A percentile compares a stretch with the other conserved stretches of the same genome.
phyloP scores from a whole-genome alignment of 2,329 filamentous ascomycete genomes.

The Periconia macrospinosa region DNA sequence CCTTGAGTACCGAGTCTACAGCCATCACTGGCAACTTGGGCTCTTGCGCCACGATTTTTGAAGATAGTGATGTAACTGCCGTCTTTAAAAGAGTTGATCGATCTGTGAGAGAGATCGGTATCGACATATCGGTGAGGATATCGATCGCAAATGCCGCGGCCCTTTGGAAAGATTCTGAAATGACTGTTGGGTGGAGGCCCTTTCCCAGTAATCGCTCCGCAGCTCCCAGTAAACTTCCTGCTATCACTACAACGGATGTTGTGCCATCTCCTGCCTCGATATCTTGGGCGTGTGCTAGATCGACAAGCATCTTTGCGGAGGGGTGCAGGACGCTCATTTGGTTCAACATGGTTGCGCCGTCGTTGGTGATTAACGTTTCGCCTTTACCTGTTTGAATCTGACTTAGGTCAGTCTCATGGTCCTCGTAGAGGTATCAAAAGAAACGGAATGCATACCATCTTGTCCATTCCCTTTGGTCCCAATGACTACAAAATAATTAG shows the following conservation, averaged over 20 bases:
- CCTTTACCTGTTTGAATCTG: conserved; percentile 91
- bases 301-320: conserved; percentile 99
- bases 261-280: conserved; percentile 98
- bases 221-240: conserved; percentile 88
- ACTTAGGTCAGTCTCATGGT: conserved; percentile 11
- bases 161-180: conserved; percentile 96
- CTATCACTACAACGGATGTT: conserved; percentile 97
- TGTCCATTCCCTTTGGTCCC: conserved; percentile 96
- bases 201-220: conserved; percentile 89
- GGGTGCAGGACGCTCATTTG: conserved; percentile 99
- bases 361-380: conserved; percentile 98
- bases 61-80: conserved; percentile 93
- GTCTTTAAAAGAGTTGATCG: conserved; percentile 91
- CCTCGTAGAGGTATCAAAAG: neutral
- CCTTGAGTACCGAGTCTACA: conserved; percentile 92
- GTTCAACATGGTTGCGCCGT: conserved; percentile 98
- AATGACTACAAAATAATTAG: conserved; percentile 62
- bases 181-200: conserved; percentile 93
- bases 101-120: conserved; percentile 86
- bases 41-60: conserved; percentile 98
- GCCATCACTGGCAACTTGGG: conserved; percentile 97
- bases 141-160: conserved; percentile 87
- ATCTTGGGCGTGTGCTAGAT: conserved; percentile 95
- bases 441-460: conserved; percentile 66
- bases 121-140: conserved; percentile 92